A percentile compares a stretch with the other conserved stretches of the same genome.
These are phyloP conservation scores for Fusarium sp. DNA, from an alignment of 2,329 filamentous ascomycete species.

Conservation along the genomic window DNA sequence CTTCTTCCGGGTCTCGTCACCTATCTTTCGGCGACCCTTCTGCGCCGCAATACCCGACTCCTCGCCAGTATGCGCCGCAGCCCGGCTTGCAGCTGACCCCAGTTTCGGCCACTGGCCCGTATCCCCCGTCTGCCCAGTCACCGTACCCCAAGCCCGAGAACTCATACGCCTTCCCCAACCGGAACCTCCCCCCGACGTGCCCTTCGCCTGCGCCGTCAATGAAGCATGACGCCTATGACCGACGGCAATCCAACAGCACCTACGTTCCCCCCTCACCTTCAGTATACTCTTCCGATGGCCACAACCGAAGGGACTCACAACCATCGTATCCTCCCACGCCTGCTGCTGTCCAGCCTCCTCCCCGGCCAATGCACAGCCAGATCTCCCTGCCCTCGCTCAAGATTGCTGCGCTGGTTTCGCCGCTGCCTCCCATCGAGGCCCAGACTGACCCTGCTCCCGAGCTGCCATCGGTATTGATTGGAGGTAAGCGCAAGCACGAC, in stretches of 20 bases:
- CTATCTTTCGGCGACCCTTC: constrained; percentile 51
- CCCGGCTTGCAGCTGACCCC: constrained; percentile 50
- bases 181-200: constrained; percentile 46
- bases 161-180: constrained; percentile 49
- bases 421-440: constrained; percentile 51
- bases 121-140: constrained; percentile 53
- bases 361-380: constrained; percentile 32
- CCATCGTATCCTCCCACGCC: constrained; percentile 46
- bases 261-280: constrained; percentile 55
- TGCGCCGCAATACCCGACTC: constrained; percentile 50
- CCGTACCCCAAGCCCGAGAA: constrained; percentile 54
- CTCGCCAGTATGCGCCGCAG: constrained; percentile 54
- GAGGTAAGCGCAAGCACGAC: constrained; percentile 55
- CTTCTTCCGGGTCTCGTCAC: constrained; percentile 46
- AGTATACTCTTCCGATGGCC: constrained; percentile 45
- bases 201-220: constrained; percentile 46
- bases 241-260: constrained; percentile 51
- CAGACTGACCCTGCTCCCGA: constrained; percentile 47
- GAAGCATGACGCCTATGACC: constrained; percentile 53
- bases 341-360: constrained; percentile 43
- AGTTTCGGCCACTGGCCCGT: constrained; percentile 49
- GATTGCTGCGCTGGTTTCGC: constrained; percentile 51
- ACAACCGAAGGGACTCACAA: constrained; percentile 48
- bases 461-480: constrained; percentile 43
- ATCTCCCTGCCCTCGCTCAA: constrained; percentile 53